phyloP scores from a whole-genome alignment of 2,329 filamentous ascomycete species.

The Colletotrichum neosansevieriae region DNA sequence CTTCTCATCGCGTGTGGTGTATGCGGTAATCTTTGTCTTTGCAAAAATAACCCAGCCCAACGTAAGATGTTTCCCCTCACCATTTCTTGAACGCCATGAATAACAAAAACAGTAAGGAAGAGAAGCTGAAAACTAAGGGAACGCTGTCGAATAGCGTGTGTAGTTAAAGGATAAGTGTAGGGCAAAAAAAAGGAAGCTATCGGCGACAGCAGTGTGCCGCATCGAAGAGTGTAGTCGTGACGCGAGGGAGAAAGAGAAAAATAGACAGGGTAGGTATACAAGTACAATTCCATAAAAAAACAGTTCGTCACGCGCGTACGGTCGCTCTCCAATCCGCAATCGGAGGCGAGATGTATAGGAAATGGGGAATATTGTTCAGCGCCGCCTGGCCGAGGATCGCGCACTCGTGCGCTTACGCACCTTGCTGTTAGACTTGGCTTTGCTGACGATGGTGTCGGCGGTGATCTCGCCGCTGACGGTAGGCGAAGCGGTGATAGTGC shows the following conservation, averaged over 20 bases:
- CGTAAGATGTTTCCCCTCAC: neutral
- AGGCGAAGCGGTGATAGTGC: slow-evolving; percentile 57
- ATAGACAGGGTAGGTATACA: slow-evolving; percentile 15
- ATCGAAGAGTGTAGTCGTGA: slow-evolving; percentile 6
- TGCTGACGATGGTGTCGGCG: slow-evolving; percentile 42
- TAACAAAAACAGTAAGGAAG: slow-evolving; percentile 9
- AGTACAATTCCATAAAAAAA: slow-evolving; percentile 34
- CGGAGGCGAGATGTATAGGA: neutral
- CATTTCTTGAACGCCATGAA: slow-evolving; percentile 26
- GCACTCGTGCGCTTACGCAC: slow-evolving; percentile 50
- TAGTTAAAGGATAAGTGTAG: slow-evolving; percentile 29
- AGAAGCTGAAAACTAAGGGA: neutral
- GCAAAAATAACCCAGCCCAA: neutral
- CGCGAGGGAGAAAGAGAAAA: neutral
- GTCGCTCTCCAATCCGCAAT: neutral
- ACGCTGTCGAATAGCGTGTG: slow-evolving; percentile 20
- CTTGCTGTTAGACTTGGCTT: slow-evolving; percentile 46
- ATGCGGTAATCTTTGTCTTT: neutral
- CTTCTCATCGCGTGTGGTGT: neutral
- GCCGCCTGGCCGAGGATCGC: slow-evolving; percentile 49
- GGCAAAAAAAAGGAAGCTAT: neutral
- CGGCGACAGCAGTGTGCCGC: neutral
- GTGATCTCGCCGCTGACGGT: slow-evolving; percentile 39
- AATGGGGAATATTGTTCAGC: slow-evolving; percentile 33
- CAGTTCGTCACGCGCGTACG: slow-evolving; percentile 17